Base-by-base conservation (phyloP, 2,329 filamentous ascomycete species). In the Passalora sequoiae region DNA sequence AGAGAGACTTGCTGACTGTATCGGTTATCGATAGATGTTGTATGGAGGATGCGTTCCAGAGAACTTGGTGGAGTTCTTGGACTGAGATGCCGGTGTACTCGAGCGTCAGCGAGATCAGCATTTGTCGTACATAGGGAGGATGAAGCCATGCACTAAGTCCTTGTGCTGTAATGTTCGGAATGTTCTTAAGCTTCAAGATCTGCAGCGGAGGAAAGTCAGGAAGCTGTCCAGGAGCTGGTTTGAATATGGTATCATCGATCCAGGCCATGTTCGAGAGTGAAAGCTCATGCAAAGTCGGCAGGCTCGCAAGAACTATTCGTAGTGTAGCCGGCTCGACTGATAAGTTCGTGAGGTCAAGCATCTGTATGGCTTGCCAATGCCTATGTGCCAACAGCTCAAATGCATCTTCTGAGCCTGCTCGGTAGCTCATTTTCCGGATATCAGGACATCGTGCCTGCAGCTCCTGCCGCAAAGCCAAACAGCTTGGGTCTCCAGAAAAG, bases 401-500 rank as follows among this genome's bases (percentile, higher is more conserved):
- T 58, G 83, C 85, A 44, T 77, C 77, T 69, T 96, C 91, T 1
- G 86, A 77, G 9, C 91, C 91, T 35, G 73, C 71, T 41, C 79
- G 75, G 67, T 94, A 97, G 41, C 79, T 83, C 87, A 95, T 96
- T 68, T 92, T 92, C 53, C 88, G 79, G 43, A 97, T 74, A 60
- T 91, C 81, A 8, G 84, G 80, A 63, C 91, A 96, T 38, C 86
- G 76, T 16, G 81, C 83, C 68, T 94, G 85, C 17, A 96, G 73
- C 65, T 95, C 89, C 55, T 92, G 79, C 49, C 87, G 82, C 53
- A 97, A 71, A 1, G 85, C 81, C 42, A 83, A 70, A 57, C 84
- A 94, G 21, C 78, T 75, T 3, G 80, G 70, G 49, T 96, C 89
- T 58, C 92, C 89, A 40, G 77, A 80, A 68, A 83, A 96, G 63